phyloP scores from a whole-genome alignment of 768 basidiomycete species.

The Rhodotorula paludigena region DNA sequence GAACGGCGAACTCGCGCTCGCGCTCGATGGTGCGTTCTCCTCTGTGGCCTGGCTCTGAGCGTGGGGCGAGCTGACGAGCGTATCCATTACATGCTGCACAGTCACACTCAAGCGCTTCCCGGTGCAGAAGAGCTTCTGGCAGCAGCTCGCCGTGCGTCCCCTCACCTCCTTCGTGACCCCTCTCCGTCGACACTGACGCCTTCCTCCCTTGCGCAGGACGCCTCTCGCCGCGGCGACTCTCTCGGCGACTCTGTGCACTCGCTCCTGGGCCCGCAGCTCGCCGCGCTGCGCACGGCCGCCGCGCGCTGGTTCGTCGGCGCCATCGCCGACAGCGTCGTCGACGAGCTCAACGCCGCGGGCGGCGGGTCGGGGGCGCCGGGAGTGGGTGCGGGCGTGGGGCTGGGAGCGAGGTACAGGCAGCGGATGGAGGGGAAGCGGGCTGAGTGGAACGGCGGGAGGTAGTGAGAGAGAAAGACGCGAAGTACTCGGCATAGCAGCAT shows the following conservation, averaged over 20 bases:
- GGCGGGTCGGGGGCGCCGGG: neutral
- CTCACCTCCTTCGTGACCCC: no score
- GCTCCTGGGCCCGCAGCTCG: constrained; percentile 4
- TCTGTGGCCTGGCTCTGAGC: no score
- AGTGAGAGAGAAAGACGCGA: neutral
- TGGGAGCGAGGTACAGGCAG: neutral
- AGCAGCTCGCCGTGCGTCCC: constrained; percentile 17
- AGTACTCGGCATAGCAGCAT: neutral
- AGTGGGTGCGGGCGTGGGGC: neutral
- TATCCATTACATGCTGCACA: neutral
- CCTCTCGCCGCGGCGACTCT: constrained; percentile 39
- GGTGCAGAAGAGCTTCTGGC: constrained; percentile 38
- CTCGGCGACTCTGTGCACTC: constrained; percentile 29
- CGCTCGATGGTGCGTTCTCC: constrained; percentile 38
- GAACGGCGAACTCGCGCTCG: constrained; percentile 33
- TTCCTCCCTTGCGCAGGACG: constrained; percentile 1
- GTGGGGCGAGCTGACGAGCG: neutral
- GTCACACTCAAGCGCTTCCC: constrained; percentile 42
- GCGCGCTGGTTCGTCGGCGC: constrained; percentile 8
- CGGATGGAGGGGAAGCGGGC: neutral
- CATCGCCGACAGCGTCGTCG: neutral
- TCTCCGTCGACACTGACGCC: no score
- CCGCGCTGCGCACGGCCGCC: neutral
- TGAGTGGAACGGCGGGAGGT: neutral
- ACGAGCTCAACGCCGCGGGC: neutral